Conservation (phyloP, 768 basidiomycete species). For the Mycena leptocephala region DNA sequence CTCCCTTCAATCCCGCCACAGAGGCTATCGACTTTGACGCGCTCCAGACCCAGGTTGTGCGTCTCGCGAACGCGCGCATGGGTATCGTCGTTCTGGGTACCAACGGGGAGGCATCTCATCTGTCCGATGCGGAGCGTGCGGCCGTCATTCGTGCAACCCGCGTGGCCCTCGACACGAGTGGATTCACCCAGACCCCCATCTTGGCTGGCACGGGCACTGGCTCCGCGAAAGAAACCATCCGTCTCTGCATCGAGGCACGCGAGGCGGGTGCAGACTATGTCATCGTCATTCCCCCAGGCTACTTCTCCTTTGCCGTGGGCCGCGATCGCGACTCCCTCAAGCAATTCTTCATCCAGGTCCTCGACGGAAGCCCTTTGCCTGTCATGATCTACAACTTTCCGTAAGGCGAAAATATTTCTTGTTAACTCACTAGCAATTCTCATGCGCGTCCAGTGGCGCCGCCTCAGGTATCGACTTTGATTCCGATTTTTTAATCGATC, state of each 20-base stretch:
- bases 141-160: constrained; percentile 66
- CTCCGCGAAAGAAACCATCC: constrained; percentile 74
- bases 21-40: constrained; percentile 35
- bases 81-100: constrained; percentile 39
- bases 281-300: constrained; percentile 78
- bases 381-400: constrained; percentile 42
- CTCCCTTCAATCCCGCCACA: constrained; percentile 33
- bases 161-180: constrained; percentile 66
- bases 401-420: background rate
- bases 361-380: constrained; percentile 36
- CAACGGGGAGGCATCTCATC: constrained; percentile 36
- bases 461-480: constrained; percentile 38
- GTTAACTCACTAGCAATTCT: background rate
- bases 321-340: constrained; percentile 31
- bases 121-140: constrained; percentile 59
- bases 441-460: constrained; percentile 27
- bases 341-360: constrained; percentile 35
- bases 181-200: constrained; percentile 63
- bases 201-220: constrained; percentile 78
- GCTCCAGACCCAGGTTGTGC: constrained; percentile 36
- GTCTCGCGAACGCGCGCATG: constrained; percentile 37
- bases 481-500: constrained; percentile 34
- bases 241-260: constrained; percentile 70
- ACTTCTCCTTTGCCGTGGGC: constrained; percentile 54
- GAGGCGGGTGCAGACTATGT: constrained; percentile 76